Base-by-base conservation (phyloP, 2,329 filamentous ascomycete genomes). In the Colletotrichum australisinense region DNA sequence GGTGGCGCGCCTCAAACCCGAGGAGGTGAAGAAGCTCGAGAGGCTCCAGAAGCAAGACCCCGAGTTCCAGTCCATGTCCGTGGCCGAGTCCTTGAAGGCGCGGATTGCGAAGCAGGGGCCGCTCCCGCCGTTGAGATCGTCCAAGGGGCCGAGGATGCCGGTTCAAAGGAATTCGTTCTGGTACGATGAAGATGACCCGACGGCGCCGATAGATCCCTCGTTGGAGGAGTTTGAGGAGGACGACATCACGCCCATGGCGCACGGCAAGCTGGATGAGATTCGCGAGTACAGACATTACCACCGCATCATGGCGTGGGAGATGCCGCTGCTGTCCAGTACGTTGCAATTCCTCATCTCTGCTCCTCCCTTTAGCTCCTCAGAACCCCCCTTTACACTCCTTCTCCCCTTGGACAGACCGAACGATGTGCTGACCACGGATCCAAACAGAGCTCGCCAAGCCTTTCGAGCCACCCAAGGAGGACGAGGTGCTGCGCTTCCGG, bases 261-360 rank as follows among this genome's bases (percentile, higher is more conserved):
- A 99, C 83, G 92, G 89, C 66, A 95, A 98, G 85, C 85, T 99
- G 77, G 94, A 98, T 78, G 90, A 97, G 82, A 92, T 97, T 79
- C 89, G 96, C 75, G 95, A 98, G 83, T 88, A 96, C 81, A 90
- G 97, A 86, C 92, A 98, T 79, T 98, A 98, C 82, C 92, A 94
- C 60, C 90, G 97, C 65, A 87, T 98, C 77, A 92, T 94, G 59
- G 95, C 95, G 28, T 99, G 97, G 95, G 97, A 99, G 83, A 94
- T 99, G 93, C 97, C 97, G 11, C 85, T 98, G 75, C 87, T 99
- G 73, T 91, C 92, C 72, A 94, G 95, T 98, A 90, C 83, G 94
- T 88, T 88, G 28, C 19, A 14, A 16, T 9, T 32, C 28, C 30
- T n/a, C 8, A 26, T 9, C 14, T 55, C 16, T n/a, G 4, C 8